These are phyloP conservation scores for Sideroxylon spinosum DNA, from an alignment of 179 eudicot species.

Conservation along the genomic window DNA sequence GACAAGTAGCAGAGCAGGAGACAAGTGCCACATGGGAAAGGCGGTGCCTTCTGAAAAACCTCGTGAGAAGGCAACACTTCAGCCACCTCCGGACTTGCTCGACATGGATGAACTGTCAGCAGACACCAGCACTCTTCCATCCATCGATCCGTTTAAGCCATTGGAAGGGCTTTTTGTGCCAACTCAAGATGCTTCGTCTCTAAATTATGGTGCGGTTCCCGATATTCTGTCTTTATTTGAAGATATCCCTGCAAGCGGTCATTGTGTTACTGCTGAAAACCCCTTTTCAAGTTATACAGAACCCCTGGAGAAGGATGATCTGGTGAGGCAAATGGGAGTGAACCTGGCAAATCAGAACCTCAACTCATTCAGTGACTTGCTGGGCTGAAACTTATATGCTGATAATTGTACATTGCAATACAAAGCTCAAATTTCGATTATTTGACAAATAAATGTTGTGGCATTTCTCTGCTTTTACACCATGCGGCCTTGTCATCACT, in stretches of 20 bases:
- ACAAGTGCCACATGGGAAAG: conserved; percentile 32
- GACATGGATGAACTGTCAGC: conserved; percentile 72
- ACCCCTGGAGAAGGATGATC: conserved; percentile 72
- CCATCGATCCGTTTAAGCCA: conserved; percentile 68
- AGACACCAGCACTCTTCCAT: conserved; percentile 25
- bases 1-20: conserved; percentile 29
- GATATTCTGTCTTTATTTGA: conserved; percentile 52
- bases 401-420: background rate
- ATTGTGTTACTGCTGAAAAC: conserved; percentile 17
- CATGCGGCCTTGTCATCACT: conserved; percentile 4
- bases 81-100: conserved; percentile 72
- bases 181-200: conserved; percentile 34
- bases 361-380: conserved; percentile 79
- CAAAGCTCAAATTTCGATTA: conserved; percentile 1
- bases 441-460: conserved; percentile 14
- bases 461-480: conserved; percentile 4
- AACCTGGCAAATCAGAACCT: conserved; percentile 80
- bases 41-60: conserved; percentile 23
- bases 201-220: conserved; percentile 28
- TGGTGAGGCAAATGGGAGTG: conserved; percentile 88
- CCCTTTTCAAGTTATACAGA: conserved; percentile 28
- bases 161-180: conserved; percentile 80
- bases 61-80: conserved; percentile 29
- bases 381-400: conserved; percentile 38
- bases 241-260: conserved; percentile 37